Evolutionary conservation across 2,329 filamentous ascomycete genomes (phyloP).

Genomic region (Sarocladium kiliense): DNA sequence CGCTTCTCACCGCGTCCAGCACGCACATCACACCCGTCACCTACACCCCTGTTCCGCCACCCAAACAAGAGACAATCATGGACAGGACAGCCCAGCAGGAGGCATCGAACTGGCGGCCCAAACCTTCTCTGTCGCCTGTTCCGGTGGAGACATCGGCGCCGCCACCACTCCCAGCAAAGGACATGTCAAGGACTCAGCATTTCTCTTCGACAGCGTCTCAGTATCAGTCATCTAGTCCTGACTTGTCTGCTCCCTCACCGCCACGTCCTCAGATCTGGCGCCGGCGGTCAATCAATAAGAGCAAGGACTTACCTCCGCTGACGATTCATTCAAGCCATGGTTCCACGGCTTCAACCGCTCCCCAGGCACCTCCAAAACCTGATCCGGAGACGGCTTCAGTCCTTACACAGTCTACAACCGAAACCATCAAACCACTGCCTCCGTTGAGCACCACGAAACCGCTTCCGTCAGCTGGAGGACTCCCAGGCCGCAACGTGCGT

Average conservation of each 20-base stretch:
- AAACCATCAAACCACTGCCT: conserved; percentile 14
- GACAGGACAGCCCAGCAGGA: background rate
- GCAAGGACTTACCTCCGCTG: conserved; percentile 41
- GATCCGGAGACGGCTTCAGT: conserved; percentile 3
- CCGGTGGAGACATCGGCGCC: conserved; percentile 13
- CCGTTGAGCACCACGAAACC: conserved; percentile 12
- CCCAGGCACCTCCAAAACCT: conserved; percentile 11
- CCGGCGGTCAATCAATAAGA: conserved; percentile 44
- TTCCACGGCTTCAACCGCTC: conserved; percentile 36
- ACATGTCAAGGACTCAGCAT: conserved; percentile 15
- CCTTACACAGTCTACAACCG: conserved; percentile 15
- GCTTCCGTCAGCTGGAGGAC: conserved; percentile 14
- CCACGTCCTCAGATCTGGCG: conserved; percentile 38
- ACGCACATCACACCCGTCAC: conserved; percentile 13
- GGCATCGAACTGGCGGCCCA: background rate
- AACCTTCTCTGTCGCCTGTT: conserved; percentile 1
- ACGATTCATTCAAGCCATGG: conserved; percentile 44
- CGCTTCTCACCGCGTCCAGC: conserved; percentile 16
- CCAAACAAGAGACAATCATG: conserved; percentile 1
- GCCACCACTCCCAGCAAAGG: conserved; percentile 22
- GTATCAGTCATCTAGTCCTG: background rate
- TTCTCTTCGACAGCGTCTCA: background rate
- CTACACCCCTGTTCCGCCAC: background rate
- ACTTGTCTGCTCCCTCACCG: conserved; percentile 21
- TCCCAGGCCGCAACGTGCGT: conserved; percentile 24